Evolutionary conservation across 345 rosid species (phyloP).

Genomic region (Iberis pinnata): DNA sequence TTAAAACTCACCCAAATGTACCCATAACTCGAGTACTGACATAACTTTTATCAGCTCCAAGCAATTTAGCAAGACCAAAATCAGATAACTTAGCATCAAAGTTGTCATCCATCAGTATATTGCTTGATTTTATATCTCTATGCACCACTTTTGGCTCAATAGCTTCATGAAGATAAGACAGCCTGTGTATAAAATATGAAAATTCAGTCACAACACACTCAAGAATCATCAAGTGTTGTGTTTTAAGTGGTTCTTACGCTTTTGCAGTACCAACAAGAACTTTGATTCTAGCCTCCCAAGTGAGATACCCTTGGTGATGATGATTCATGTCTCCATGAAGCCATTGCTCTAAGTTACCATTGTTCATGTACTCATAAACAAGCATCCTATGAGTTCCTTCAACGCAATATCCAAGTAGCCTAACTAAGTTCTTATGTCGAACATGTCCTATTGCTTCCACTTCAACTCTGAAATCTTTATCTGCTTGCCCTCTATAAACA

Average conservation of each 20-base stretch:
- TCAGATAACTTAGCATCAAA: conserved; percentile 91
- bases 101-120: conserved; percentile 72
- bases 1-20: conserved; percentile 75
- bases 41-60: conserved; percentile 82
- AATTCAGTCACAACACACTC: conserved; percentile 5
- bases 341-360: conserved; percentile 97
- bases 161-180: conserved; percentile 93
- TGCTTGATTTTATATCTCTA: conserved; percentile 95
- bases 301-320: conserved; percentile 61
- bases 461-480: conserved; percentile 92
- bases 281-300: conserved; percentile 90
- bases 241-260: conserved; percentile 48
- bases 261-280: conserved; percentile 88
- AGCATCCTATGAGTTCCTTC: conserved; percentile 93
- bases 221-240: conserved; percentile 6
- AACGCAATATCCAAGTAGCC: conserved; percentile 91
- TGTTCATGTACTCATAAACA: conserved; percentile 84
- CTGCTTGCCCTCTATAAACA: conserved; percentile 84
- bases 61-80: conserved; percentile 88
- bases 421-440: conserved; percentile 88
- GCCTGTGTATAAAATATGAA: conserved; percentile 37
- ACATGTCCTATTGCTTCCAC: conserved; percentile 98
- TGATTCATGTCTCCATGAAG: conserved; percentile 77
- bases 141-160: conserved; percentile 99
- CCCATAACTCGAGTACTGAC: conserved; percentile 97